phyloP scores from a whole-genome alignment of 163 green algal species.

The Coccomyxa subellipsoidea region DNA sequence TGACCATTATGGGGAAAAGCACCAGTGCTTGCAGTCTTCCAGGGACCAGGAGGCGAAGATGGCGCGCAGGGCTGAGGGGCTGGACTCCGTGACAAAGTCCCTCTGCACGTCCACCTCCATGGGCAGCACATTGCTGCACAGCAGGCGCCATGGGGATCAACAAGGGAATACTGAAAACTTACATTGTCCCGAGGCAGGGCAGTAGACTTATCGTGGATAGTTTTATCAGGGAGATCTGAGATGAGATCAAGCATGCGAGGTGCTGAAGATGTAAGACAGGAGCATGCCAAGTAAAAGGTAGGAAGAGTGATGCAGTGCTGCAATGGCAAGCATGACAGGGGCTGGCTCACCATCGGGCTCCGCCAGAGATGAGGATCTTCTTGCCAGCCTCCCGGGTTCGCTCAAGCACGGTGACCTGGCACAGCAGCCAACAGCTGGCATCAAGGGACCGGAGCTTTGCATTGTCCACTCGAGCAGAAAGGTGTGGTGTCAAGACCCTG shows the following conservation, averaged over 20 bases:
- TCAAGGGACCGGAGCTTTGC: not conserved
- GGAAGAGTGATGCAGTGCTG: not conserved
- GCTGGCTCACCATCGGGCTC: slow-evolving; percentile 60
- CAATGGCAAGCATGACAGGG: not conserved
- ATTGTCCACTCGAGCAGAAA: too few species aligned
- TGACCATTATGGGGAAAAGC: too few species aligned
- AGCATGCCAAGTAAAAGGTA: too few species aligned
- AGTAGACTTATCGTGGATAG: too few species aligned
- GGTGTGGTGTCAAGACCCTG: too few species aligned
- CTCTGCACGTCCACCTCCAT: slow-evolving; percentile 42
- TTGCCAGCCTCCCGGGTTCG: slow-evolving; percentile 68
- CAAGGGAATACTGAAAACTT: too few species aligned
- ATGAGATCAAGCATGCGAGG: not conserved
- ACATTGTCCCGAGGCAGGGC: too few species aligned
- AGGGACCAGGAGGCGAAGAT: slow-evolving; percentile 75
- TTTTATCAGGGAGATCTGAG: too few species aligned
- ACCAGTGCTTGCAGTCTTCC: slow-evolving; percentile 47
- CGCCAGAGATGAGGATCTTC: slow-evolving; percentile 88
- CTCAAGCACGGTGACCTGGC: slow-evolving; percentile 72
- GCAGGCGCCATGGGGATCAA: not conserved
- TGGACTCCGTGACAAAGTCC: slow-evolving; percentile 74
- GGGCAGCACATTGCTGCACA: slow-evolving; percentile 80
- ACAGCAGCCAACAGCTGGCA: not conserved
- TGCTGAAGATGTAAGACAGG: too few species aligned
- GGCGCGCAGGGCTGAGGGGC: slow-evolving; percentile 47